phyloP scores from a whole-genome alignment of 768 basidiomycete genomes.

The Lactarius deliciosus region DNA sequence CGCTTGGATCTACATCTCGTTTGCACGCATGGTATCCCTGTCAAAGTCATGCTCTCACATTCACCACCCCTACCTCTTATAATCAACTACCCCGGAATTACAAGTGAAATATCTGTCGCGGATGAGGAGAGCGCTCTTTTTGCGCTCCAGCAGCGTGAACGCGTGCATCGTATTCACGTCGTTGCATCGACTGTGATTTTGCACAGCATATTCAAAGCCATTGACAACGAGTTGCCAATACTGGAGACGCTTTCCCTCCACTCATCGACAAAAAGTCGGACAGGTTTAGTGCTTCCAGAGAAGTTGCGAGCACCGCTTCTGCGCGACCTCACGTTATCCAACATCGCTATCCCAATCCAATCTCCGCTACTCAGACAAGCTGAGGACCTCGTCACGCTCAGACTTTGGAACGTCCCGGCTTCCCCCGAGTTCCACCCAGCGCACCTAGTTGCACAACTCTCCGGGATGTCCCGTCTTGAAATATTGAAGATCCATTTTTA shows the following conservation, averaged over 20 bases:
- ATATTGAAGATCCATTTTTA: conserved; percentile 3
- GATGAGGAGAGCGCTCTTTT: not conserved
- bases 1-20: conserved; percentile 10
- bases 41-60: conserved; percentile 2
- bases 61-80: conserved; percentile 13
- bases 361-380: not conserved
- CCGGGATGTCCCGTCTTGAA: conserved; percentile 11
- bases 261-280: not conserved
- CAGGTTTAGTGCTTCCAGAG: not conserved
- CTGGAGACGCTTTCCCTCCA: not conserved
- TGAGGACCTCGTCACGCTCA: not conserved
- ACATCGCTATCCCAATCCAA: not conserved
- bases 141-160: not conserved
- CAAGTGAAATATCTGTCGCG: not conserved
- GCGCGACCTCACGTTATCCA: conserved; percentile 1
- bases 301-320: conserved; percentile 2
- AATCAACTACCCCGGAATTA: not conserved
- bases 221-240: conserved; percentile 8
- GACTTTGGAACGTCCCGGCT: not conserved
- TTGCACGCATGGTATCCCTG: conserved; percentile 7
- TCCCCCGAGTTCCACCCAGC: not conserved
- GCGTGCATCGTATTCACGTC: conserved; percentile 7
- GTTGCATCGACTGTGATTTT: not conserved
- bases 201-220: not conserved
- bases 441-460: not conserved